phyloP scores from a whole-genome alignment of 352 stramenopile species.

The Phytophthora crassamura region DNA sequence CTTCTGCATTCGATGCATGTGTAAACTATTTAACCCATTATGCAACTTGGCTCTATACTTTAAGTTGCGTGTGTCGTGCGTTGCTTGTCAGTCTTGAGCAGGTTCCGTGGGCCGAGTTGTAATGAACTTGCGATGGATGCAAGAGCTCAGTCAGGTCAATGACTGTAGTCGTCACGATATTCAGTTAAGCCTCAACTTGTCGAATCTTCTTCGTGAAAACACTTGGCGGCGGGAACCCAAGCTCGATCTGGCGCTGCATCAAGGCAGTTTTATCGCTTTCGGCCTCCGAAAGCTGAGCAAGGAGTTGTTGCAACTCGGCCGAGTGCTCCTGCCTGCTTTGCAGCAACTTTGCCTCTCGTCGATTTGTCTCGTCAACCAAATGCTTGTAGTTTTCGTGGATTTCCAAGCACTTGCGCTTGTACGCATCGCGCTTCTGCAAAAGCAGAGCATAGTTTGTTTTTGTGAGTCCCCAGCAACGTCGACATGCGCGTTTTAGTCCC shows the following conservation, averaged over 20 bases:
- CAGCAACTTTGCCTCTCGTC: slow-evolving; percentile 49
- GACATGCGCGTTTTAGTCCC: background rate
- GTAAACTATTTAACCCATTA: slow-evolving; percentile 47
- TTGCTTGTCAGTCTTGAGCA: slow-evolving; percentile 12
- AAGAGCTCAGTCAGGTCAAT: slow-evolving; percentile 2
- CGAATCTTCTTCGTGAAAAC: slow-evolving; percentile 29
- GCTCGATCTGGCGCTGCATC: slow-evolving; percentile 61
- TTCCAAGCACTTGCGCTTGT: slow-evolving; percentile 85
- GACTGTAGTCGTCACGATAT: background rate
- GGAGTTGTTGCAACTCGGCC: slow-evolving; percentile 66
- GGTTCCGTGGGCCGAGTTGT: slow-evolving; percentile 16
- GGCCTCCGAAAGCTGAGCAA: slow-evolving; percentile 64
- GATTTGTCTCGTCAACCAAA: slow-evolving; percentile 49
- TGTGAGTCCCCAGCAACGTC: background rate
- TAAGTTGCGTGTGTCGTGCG: background rate
- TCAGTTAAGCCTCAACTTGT: slow-evolving; percentile 1
- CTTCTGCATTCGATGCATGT: slow-evolving; percentile 32
- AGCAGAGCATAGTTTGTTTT: background rate
- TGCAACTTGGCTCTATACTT: slow-evolving; percentile 9
- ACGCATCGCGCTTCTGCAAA: slow-evolving; percentile 76
- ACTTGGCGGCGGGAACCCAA: slow-evolving; percentile 33
- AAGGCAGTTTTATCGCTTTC: slow-evolving; percentile 76
- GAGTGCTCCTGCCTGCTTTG: slow-evolving; percentile 69
- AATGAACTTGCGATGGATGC: background rate
- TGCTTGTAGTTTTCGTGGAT: slow-evolving; percentile 79